Conservation (phyloP, 73 alveolate genomes). For the Blepharisma japonicum region DNA sequence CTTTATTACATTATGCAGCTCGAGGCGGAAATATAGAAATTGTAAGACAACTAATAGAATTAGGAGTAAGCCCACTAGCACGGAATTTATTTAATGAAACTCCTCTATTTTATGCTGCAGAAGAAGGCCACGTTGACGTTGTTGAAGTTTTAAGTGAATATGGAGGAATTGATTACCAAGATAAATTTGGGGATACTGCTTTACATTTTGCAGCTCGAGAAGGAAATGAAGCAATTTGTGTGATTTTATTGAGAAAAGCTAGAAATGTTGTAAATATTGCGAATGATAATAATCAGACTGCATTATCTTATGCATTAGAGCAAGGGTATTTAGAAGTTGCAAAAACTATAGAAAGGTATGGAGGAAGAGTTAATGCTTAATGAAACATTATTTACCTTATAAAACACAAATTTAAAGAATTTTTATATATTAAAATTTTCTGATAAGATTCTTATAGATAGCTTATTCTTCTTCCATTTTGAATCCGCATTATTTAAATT, state of each 20-base stretch:
- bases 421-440: no score
- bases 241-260: conserved; percentile 43
- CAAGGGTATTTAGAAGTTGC: conserved; percentile 50
- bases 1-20: conserved; percentile 60
- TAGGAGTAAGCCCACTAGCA: conserved; percentile 41
- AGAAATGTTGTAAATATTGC: conserved; percentile 42
- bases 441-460: no score
- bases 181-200: conserved; percentile 71
- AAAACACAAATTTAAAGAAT: no score
- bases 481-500: no score
- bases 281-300: conserved; percentile 63
- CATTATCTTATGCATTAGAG: conserved; percentile 60
- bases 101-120: conserved; percentile 63
- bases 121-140: conserved; percentile 58
- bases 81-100: conserved; percentile 54
- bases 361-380: neutral
- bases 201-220: conserved; percentile 70
- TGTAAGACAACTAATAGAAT: conserved; percentile 32
- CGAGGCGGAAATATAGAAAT: conserved; percentile 62
- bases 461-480: no score
- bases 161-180: conserved; percentile 44
- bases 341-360: neutral
- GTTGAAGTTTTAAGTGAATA: conserved; percentile 48
- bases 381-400: no score
- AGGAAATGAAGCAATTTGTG: conserved; percentile 53